Evolutionary conservation across 768 basidiomycete species (phyloP).

Genomic region (Boletus rubescentipes): DNA sequence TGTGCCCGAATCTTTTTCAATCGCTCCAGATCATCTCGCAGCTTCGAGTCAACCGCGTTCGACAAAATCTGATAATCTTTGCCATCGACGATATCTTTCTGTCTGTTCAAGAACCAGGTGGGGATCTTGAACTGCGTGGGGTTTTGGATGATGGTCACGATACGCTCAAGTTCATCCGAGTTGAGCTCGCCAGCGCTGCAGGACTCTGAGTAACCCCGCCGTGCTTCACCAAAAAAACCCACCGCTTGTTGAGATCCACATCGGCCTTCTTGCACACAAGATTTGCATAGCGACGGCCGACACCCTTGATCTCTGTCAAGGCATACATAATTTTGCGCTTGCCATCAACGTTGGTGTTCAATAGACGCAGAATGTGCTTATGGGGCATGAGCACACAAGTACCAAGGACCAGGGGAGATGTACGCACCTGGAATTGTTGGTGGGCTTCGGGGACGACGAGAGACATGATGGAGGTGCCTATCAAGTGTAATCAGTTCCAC

Average conservation of each 20-base stretch:
- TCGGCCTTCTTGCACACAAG: conserved; percentile 99
- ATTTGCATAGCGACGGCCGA: conserved; percentile 98
- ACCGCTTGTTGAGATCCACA: conserved; percentile 99
- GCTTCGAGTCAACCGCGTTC: conserved; percentile 95
- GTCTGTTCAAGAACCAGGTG: conserved; percentile 98
- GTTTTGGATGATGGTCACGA: conserved; percentile 99
- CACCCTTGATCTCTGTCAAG: conserved; percentile 99
- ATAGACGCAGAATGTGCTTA: conserved; percentile 97
- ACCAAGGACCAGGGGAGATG: background rate
- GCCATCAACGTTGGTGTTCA: conserved; percentile 99
- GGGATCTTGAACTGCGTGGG: conserved; percentile 99
- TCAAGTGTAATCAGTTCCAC: conserved; percentile 14
- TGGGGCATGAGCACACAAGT: conserved; percentile 1
- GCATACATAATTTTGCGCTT: conserved; percentile 99
- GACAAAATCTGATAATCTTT: conserved; percentile 96
- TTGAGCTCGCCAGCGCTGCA: conserved; percentile 96
- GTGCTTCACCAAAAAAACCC: conserved; percentile 29
- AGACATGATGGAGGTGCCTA: conserved; percentile 63
- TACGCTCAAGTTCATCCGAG: conserved; percentile 98
- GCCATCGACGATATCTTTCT: conserved; percentile 96
- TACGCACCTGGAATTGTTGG: conserved; percentile 87
- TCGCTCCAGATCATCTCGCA: conserved; percentile 97
- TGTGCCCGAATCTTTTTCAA: conserved; percentile 99
- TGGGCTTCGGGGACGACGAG: conserved; percentile 96
- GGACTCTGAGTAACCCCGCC: conserved; percentile 3